Conservation (phyloP, 768 basidiomycete genomes). For the Leccinum subgranulosum region DNA sequence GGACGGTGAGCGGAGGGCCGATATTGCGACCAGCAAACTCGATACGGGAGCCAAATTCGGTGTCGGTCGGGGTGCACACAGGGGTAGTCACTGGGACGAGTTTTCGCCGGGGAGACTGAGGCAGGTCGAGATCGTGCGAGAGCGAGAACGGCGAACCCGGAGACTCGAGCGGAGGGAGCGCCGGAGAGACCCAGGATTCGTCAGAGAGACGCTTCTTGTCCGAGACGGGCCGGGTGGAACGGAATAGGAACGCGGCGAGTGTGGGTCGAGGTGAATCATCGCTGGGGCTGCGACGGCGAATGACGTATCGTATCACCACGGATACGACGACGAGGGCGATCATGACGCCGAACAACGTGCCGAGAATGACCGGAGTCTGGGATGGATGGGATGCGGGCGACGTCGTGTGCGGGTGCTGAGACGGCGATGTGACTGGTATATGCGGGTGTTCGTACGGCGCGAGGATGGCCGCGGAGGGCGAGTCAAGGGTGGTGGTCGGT, state of each 20-base stretch:
- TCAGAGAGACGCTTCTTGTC: conserved; percentile 24
- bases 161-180: conserved; percentile 4
- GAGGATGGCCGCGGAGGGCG: conserved; percentile 8
- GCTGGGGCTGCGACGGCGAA: conserved; percentile 10
- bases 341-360: conserved; percentile 12
- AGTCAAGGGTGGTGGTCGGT: background rate
- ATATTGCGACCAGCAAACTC: background rate
- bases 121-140: conserved; percentile 10
- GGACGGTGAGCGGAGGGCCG: background rate
- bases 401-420: conserved; percentile 9
- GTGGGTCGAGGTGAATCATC: conserved; percentile 5
- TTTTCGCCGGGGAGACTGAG: conserved; percentile 11
- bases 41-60: conserved; percentile 16
- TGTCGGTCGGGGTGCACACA: conserved; percentile 17
- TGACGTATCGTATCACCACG: conserved; percentile 6
- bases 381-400: conserved; percentile 3
- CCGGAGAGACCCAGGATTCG: conserved; percentile 25
- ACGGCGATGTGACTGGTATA: conserved; percentile 9
- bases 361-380: conserved; percentile 15
- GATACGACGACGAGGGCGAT: conserved; percentile 9
- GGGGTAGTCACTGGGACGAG: conserved; percentile 18
- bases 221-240: background rate
- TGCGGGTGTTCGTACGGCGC: conserved; percentile 8
- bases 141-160: conserved; percentile 6
- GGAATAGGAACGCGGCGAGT: conserved; percentile 4